Percentiles rank a stretch among this genome's conserved stretches.
Evolutionary conservation across 352 stramenopile genomes (phyloP).

Genomic region (Phytopythium mirpurense): DNA sequence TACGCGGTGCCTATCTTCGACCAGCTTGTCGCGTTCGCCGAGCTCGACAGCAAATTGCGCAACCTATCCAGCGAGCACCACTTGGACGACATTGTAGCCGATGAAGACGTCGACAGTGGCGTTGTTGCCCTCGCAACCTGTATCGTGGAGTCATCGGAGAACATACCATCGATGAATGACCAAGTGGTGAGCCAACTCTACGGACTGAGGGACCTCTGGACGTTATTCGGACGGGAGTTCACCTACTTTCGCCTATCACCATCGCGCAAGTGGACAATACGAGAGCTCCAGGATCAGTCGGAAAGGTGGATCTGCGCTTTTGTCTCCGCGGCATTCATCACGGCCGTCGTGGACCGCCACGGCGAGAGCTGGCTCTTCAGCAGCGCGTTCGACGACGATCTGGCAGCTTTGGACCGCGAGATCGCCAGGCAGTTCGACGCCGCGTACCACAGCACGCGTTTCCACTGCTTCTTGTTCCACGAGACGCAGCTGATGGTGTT

Average conservation of each 20-base stretch:
- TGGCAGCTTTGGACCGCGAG: neutral
- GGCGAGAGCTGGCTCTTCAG: conserved; percentile 2
- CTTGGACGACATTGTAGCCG: neutral
- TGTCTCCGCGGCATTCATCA: neutral
- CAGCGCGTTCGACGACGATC: neutral
- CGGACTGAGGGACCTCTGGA: no score
- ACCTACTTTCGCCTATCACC: neutral
- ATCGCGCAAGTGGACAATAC: neutral
- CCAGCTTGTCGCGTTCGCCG: no score
- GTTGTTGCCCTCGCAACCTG: neutral
- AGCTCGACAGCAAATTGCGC: neutral
- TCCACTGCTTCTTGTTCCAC: neutral
- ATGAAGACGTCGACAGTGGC: neutral
- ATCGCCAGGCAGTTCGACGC: neutral
- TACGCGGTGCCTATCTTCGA: no score
- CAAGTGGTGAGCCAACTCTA: neutral
- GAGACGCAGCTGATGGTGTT: neutral
- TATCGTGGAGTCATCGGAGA: neutral
- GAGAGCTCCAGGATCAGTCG: neutral
- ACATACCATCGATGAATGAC: neutral
- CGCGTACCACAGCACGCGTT: neutral
- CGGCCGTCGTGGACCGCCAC: neutral
- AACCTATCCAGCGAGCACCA: neutral
- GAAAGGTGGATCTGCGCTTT: neutral
- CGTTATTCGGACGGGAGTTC: no score